Conservation (phyloP, 2,329 filamentous ascomycete species). For the Xylaria sp. region DNA sequence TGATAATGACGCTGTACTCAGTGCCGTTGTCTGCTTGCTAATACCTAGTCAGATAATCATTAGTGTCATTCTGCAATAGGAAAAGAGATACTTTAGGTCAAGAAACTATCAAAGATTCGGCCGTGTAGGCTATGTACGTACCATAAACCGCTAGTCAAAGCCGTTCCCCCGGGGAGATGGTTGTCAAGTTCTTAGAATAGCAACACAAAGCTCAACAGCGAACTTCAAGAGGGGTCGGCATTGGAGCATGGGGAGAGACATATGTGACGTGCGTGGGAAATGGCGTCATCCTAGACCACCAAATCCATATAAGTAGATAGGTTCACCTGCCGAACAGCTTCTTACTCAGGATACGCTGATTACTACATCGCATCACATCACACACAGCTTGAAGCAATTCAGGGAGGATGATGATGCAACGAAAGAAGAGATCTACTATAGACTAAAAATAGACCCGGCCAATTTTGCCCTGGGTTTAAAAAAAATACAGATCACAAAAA, state of each 20-base stretch:
- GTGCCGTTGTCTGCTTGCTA: neutral
- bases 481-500: neutral
- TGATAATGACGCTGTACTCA: conserved; percentile 3
- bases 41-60: conserved; percentile 16
- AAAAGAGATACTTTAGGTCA: conserved; percentile 1
- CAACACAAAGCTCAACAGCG: neutral
- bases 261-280: conserved; percentile 4
- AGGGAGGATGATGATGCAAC: neutral
- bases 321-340: neutral
- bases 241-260: conserved; percentile 2
- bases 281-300: conserved; percentile 20
- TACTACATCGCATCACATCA: conserved; percentile 11
- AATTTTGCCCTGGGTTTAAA: neutral
- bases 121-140: conserved; percentile 4
- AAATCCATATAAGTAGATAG: neutral
- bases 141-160: conserved; percentile 5
- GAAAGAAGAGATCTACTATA: neutral
- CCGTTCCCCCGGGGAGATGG: neutral
- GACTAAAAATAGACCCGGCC: neutral
- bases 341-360: conserved; percentile 11
- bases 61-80: neutral
- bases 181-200: neutral
- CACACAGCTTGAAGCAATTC: neutral
- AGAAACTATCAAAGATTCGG: conserved; percentile 1
- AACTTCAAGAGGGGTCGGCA: neutral